These are phyloP conservation scores for Pseudopediastrum boryanum DNA, from an alignment of 139 green algal species.

Conservation along the genomic window DNA sequence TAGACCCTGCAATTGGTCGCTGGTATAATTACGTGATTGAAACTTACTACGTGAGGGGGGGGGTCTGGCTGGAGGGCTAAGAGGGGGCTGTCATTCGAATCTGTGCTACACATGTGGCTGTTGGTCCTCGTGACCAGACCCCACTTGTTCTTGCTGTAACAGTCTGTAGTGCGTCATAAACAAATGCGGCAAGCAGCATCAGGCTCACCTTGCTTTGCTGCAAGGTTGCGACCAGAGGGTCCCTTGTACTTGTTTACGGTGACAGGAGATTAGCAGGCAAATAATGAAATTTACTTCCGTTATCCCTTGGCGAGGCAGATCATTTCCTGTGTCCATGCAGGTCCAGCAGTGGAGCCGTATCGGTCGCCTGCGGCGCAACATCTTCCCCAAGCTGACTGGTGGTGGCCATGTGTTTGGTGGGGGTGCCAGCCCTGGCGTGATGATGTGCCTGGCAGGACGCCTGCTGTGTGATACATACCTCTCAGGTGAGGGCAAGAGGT, in stretches of 20 bases:
- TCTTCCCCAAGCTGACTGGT: constrained; percentile 84
- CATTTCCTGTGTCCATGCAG: constrained; percentile 42
- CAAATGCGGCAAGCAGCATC: background rate
- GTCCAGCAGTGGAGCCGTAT: constrained; percentile 94
- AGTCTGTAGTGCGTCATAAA: no score
- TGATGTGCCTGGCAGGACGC: constrained; percentile 76
- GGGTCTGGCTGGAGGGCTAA: no score
- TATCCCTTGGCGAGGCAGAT: background rate
- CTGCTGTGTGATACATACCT: constrained; percentile 98
- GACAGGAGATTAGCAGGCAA: no score
- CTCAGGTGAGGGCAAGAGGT: constrained; percentile 30
- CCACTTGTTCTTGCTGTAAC: no score
- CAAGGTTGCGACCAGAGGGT: no score
- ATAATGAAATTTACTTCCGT: no score
- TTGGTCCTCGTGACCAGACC: no score
- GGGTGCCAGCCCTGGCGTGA: constrained; percentile 78
- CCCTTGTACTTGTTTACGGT: background rate
- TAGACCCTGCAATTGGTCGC: no score
- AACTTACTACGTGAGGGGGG: no score
- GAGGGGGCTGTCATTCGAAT: no score
- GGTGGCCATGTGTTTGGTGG: constrained; percentile 85
- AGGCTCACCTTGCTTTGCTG: background rate
- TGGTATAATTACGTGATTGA: no score
- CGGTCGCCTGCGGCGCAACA: constrained; percentile 88
- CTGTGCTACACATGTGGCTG: no score